Evolutionary conservation across 805 yeast genomes (phyloP), one percentile per base, ranked within the genome.

Genomic region (Scheffersomyces stipitis): DNA sequence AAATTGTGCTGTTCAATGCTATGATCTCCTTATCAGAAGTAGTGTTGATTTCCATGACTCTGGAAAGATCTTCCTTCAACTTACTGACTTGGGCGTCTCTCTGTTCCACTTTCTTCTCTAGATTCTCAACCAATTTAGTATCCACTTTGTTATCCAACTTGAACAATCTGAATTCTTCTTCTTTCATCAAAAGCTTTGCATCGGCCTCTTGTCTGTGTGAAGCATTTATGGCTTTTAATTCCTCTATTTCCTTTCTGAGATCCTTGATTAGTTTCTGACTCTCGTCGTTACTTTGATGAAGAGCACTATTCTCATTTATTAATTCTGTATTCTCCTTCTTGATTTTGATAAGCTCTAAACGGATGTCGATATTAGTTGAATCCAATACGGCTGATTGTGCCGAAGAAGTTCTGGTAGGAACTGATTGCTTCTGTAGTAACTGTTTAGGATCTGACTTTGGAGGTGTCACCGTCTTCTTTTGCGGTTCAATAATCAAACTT

Each of bases 321-420:
- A 58, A 31, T 18, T 59, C 62, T 6, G 41, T 37, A 32, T 55
- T 57, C 37, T 59, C 69, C 33, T 57, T 59, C 30, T 58, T 56
- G 16, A 68, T 52, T 32, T 72, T 49, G 3, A 69, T 60, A 35
- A 67, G 65, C 34, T 69, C 74, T 31, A 69, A 48, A 42, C 68
- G 73, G 39, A 65, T 69, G 44, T 69, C 75, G 14, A 69, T 62
- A 5, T 49, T 52, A 1, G 71, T 57, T 2, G 71, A 56, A 42
- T 66, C 71, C 30, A 66, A 49, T 1, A 55, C 49, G 18, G 48
- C 50, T 3, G 54, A 31, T 12, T 38, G 32, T 7, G 30, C 26
- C 3, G 34, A 38, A 17, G 37, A 26, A 4, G 15, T 22, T 12
- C 9, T 23, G 6, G 28, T n/a, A 4, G 7, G 8, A 7, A 16